phyloP scores from a whole-genome alignment of 176 grass and related monocot genomes.

The Ensete ventricosum region DNA sequence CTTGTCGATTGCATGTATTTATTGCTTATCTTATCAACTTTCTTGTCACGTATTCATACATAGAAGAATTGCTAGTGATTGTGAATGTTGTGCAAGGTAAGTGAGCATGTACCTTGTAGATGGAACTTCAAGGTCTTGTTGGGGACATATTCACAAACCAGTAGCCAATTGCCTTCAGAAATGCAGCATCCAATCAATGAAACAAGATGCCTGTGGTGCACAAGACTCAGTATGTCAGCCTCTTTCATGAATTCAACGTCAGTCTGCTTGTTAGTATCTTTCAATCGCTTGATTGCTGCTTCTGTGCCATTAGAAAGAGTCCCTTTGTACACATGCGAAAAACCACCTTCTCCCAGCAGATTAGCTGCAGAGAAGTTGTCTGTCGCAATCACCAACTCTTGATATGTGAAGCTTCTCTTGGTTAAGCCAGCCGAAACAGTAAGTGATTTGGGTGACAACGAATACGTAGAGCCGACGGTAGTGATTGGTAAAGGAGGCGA shows the following conservation, averaged over 20 bases:
- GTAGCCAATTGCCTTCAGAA: neutral
- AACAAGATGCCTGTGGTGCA: slow-evolving; percentile 19
- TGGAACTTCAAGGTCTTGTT: neutral
- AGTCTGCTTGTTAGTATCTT: neutral
- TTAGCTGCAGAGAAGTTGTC: neutral
- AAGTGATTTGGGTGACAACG: too few relatives aligned
- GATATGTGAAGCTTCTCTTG: neutral
- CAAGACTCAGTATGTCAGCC: slow-evolving; percentile 3
- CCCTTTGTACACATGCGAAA: slow-evolving; percentile 8
- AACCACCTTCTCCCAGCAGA: slow-evolving; percentile 16
- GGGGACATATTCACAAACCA: slow-evolving; percentile 3
- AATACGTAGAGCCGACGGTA: neutral
- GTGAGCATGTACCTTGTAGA: neutral
- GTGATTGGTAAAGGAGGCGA: neutral
- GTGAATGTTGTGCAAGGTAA: too few relatives aligned
- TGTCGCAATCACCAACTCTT: slow-evolving; percentile 6
- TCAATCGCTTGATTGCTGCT: slow-evolving; percentile 19
- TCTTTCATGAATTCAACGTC: slow-evolving; percentile 2
- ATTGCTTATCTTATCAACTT: too few relatives aligned
- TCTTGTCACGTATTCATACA: too few relatives aligned
- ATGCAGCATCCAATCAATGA: slow-evolving; percentile 10
- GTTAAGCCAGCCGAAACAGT: too few relatives aligned
- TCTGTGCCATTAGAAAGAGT: neutral
- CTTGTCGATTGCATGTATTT: too few relatives aligned
- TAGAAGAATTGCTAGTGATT: too few relatives aligned